Evolutionary conservation across 1,284 basidiomycete species (phyloP), one percentile per base, ranked within the genome.

Genomic region (Afroboletus lepidellus): DNA sequence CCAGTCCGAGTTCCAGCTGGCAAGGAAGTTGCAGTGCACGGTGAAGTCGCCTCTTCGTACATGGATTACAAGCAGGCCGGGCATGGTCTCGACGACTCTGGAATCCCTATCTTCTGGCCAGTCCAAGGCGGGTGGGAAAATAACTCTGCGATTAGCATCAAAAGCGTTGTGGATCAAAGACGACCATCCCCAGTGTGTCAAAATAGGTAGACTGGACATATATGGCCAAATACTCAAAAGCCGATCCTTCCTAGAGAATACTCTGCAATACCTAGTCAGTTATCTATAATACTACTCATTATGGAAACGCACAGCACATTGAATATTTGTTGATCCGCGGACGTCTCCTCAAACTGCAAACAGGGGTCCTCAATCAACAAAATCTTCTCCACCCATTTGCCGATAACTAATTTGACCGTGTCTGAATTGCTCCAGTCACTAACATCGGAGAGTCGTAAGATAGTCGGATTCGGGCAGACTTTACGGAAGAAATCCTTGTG

Each of bases 11-110:
- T 62, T 64, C 62, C 66, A 74, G 7, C 60, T 59, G 3, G 72
- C 71, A 27, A 84, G 73, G 48, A 67, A 64, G 5, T 53, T 48
- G 57, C 83, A 85, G 59, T 84, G 81, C 1, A 61, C 56, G 23
- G 66, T 50, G 60, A 77, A 86, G 63, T 85, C 83, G 5, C 83
- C 84, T 16, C 83, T 71, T 8, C 83, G 79, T 16, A 85, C 59
- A 52, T 85, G 83, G 4, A 86, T 61, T 2, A 72, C 81, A n/a
- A 85, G 67, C 0, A 82, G 62, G 11, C 75, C 75, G 2, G 63
- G 51, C 25, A 59, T 50, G 4, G 13, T 25, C 8, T 45, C n/a
- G 12, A 46, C 24, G 1, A 8, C 8, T 13, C 30, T 29, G 18
- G 48, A 36, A 41, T 36, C 32, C 12, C 12, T 38, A 1, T 13